These are phyloP conservation scores for Melastoma candidum DNA, from an alignment of 441 rosid species.

Conservation along the genomic window DNA sequence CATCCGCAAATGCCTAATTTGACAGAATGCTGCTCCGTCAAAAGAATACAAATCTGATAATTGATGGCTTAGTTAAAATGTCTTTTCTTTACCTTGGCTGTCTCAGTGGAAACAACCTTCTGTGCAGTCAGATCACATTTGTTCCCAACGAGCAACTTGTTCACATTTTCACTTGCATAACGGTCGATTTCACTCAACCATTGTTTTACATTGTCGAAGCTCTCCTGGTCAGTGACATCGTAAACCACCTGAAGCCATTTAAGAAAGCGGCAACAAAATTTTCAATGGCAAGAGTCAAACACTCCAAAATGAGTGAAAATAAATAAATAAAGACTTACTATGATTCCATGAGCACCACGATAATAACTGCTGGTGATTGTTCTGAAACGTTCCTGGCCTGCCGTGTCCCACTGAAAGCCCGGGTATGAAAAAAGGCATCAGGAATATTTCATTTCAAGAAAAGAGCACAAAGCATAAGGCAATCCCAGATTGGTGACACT, in stretches of 20 bases:
- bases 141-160: slow-evolving; percentile 57
- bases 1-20: slow-evolving; percentile 48
- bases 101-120: slow-evolving; percentile 43
- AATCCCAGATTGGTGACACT: too few species aligned
- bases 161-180: slow-evolving; percentile 49
- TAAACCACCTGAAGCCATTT: slow-evolving; percentile 41
- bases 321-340: slow-evolving; percentile 22
- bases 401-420: slow-evolving; percentile 61
- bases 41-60: slow-evolving; percentile 1
- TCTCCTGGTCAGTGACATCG: slow-evolving; percentile 55
- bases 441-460: too few species aligned
- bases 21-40: neutral
- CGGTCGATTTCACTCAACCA: slow-evolving; percentile 59
- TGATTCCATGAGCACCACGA: slow-evolving; percentile 69
- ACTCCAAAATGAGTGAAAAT: neutral
- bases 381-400: slow-evolving; percentile 66
- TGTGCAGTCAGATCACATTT: slow-evolving; percentile 45
- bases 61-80: neutral
- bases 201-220: slow-evolving; percentile 54
- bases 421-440: neutral
- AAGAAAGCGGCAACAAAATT: too few species aligned
- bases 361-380: slow-evolving; percentile 72
- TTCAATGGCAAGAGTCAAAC: slow-evolving; percentile 6
- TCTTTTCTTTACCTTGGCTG: slow-evolving; percentile 36
- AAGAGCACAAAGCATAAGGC: too few species aligned